phyloP scores from a whole-genome alignment of 2,329 filamentous ascomycete genomes.

The Trichoderma lentiforme region DNA sequence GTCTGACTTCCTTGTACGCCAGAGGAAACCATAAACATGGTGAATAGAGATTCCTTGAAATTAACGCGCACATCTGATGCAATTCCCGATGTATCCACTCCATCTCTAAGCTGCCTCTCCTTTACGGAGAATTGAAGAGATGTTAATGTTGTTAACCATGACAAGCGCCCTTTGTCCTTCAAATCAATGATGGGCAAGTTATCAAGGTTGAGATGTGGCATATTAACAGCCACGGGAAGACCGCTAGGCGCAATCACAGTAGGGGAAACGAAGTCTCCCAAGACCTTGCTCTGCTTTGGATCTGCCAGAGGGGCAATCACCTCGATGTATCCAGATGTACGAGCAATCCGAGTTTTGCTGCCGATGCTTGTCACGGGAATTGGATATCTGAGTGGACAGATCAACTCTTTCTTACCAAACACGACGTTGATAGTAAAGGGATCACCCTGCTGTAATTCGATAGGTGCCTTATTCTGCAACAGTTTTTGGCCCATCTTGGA shows the following conservation, averaged over 20 bases:
- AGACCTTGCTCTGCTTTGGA: constrained; percentile 24
- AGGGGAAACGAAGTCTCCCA: constrained; percentile 38
- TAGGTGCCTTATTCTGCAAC: constrained; percentile 36
- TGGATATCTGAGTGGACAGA: constrained; percentile 39
- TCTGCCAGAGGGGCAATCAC: constrained; percentile 36
- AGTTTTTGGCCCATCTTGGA: constrained; percentile 35
- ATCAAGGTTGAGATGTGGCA: constrained; percentile 44
- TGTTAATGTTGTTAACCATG: constrained; percentile 40
- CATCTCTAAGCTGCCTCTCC: constrained; percentile 38
- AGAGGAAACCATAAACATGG: constrained; percentile 44
- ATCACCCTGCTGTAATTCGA: constrained; percentile 36
- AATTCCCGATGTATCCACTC: constrained; percentile 24
- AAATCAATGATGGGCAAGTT: constrained; percentile 42
- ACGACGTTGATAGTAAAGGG: constrained; percentile 42
- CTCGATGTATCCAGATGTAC: constrained; percentile 44
- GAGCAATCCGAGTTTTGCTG: constrained; percentile 40
- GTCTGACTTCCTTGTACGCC: constrained; percentile 45
- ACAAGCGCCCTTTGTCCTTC: constrained; percentile 30
- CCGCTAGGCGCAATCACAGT: constrained; percentile 26
- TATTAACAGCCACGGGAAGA: constrained; percentile 38
- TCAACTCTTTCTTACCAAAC: constrained; percentile 32
- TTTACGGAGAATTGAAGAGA: constrained; percentile 41
- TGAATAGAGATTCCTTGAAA: constrained; percentile 48
- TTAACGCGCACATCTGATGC: constrained; percentile 37
- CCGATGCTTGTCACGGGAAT: constrained; percentile 36